Evolutionary conservation across 805 yeast genomes (phyloP).

Genomic region (Sugiyamaella valdiviana): DNA sequence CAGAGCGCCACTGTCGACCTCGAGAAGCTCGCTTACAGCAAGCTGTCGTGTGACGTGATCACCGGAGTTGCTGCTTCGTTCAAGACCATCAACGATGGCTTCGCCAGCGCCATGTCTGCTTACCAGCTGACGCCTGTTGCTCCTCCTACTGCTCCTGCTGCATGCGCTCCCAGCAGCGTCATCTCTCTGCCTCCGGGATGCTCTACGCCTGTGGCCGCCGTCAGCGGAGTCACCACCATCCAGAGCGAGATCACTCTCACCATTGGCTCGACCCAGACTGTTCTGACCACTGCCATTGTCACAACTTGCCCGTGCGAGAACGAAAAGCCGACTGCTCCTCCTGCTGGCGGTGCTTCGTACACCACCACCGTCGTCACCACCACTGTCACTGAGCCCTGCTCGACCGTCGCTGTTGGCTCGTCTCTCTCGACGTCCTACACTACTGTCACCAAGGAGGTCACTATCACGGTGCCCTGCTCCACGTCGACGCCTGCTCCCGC

Average conservation of each 20-base stretch:
- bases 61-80: slow-evolving; percentile 15
- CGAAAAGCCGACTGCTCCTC: neutral
- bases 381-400: slow-evolving; percentile 8
- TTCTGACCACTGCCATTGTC: slow-evolving; percentile 3
- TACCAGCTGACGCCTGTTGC: slow-evolving; percentile 6
- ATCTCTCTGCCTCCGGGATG: neutral
- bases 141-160: slow-evolving; percentile 2
- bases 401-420: slow-evolving; percentile 1
- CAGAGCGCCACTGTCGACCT: slow-evolving; percentile 19
- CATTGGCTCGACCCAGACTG: neutral
- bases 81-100: slow-evolving; percentile 8
- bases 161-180: slow-evolving; percentile 1
- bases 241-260: neutral
- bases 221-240: neutral
- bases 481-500: slow-evolving; percentile 1
- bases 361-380: slow-evolving; percentile 3
- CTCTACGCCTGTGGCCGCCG: neutral
- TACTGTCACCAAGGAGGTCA: slow-evolving; percentile 6
- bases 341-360: neutral
- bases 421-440: neutral
- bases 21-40: slow-evolving; percentile 14
- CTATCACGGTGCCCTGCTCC: slow-evolving; percentile 9
- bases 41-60: slow-evolving; percentile 15
- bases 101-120: slow-evolving; percentile 8
- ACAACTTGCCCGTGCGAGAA: slow-evolving; percentile 7